Evolutionary conservation across 2,329 filamentous ascomycete genomes (phyloP).

Genomic region (Cryphonectria japonica): DNA sequence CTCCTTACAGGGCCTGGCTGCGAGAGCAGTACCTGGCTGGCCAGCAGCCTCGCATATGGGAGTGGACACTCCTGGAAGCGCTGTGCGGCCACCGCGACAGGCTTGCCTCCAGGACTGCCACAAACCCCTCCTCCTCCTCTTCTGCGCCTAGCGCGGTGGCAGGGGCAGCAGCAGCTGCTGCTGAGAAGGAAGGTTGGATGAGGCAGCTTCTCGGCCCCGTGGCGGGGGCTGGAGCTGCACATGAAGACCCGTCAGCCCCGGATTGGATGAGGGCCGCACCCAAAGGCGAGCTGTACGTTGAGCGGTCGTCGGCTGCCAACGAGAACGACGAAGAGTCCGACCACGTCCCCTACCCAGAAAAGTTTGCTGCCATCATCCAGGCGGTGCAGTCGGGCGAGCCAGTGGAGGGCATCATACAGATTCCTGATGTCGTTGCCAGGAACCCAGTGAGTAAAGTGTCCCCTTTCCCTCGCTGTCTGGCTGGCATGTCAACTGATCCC

Average conservation of each 20-base stretch:
- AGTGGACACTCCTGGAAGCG: constrained; percentile 29
- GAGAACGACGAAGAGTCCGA: constrained; percentile 30
- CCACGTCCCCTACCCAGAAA: constrained; percentile 68
- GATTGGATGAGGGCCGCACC: constrained; percentile 57
- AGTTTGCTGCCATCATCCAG: constrained; percentile 84
- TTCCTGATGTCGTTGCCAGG: constrained; percentile 77
- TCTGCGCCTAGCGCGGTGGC: not conserved
- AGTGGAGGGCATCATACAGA: constrained; percentile 85
- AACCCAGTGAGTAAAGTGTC: constrained; percentile 60
- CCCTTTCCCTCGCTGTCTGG: constrained; percentile 14
- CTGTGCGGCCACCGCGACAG: constrained; percentile 33
- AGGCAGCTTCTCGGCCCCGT: constrained; percentile 15
- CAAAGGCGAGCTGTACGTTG: constrained; percentile 50
- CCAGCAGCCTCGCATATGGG: constrained; percentile 33
- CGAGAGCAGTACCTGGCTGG: constrained; percentile 39
- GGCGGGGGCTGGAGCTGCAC: not conserved
- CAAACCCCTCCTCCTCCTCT: not conserved
- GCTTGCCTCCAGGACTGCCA: constrained; percentile 13
- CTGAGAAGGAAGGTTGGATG: constrained; percentile 24
- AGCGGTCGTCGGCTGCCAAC: constrained; percentile 39
- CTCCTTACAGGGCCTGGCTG: constrained; percentile 71
- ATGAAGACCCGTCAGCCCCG: constrained; percentile 25
- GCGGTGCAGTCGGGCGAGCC: constrained; percentile 81
- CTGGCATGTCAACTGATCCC: constrained; percentile 14
- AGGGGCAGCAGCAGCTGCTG: constrained; percentile 13